Percentiles rank a stretch among this genome's conserved stretches.
Evolutionary conservation across 225 moss, liverwort and hornwort genomes (phyloP).

Genomic region (Antitrichia curtipendula): DNA sequence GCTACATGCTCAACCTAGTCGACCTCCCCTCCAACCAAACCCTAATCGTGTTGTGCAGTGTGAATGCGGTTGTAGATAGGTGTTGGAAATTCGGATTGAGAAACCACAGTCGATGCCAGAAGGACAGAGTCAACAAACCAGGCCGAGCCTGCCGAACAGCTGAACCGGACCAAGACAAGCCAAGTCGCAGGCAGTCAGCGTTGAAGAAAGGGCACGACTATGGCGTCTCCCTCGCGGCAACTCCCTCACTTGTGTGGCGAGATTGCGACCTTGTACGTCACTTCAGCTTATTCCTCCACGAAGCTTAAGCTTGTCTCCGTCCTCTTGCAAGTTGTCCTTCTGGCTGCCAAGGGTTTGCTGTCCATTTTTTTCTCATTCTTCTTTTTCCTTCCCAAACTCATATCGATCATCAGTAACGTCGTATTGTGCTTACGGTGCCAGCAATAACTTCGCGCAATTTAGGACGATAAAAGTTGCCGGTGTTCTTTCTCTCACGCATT

Average conservation of each 20-base stretch:
- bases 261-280: neutral
- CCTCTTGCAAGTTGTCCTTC: neutral
- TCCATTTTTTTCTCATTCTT: neutral
- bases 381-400: neutral
- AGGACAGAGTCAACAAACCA: neutral
- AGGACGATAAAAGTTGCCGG: neutral
- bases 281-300: neutral
- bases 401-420: neutral
- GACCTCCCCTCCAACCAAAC: accelerated
- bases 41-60: neutral
- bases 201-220: neutral
- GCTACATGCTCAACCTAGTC: no score
- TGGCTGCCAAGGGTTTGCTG: neutral
- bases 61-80: accelerated
- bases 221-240: neutral
- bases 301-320: neutral
- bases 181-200: neutral
- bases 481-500: neutral
- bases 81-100: neutral
- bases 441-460: neutral
- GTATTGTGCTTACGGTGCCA: neutral
- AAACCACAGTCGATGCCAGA: neutral
- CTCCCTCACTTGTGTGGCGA: neutral
- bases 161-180: no score
- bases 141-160: neutral